A percentile compares a stretch with the other conserved stretches of the same genome.
phyloP scores from a whole-genome alignment of 495 filamentous ascomycete genomes.

The Ascobolus immersus region DNA sequence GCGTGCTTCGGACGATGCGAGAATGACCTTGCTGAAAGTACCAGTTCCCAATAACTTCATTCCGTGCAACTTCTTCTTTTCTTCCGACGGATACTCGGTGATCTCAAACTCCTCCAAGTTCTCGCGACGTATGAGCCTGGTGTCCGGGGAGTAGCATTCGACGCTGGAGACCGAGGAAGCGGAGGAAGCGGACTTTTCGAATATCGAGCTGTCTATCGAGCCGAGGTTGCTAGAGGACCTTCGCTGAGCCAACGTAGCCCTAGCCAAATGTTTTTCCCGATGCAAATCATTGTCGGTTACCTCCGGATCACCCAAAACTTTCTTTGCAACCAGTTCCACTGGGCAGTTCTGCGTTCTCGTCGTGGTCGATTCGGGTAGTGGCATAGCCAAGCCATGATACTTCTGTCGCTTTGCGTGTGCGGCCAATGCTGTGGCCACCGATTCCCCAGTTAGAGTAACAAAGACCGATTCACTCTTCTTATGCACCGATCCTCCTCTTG shows the following conservation, averaged over 20 bases:
- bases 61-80: conserved; percentile 42
- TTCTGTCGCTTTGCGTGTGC: conserved; percentile 26
- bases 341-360: conserved; percentile 6
- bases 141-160: conserved; percentile 9
- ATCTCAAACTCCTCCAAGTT: conserved; percentile 37
- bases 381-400: conserved; percentile 21
- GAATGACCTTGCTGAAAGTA: conserved; percentile 79
- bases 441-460: conserved; percentile 26
- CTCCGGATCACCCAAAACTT: conserved; percentile 20
- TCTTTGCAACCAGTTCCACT: conserved; percentile 10
- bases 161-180: conserved; percentile 18
- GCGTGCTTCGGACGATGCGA: conserved; percentile 41
- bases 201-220: conserved; percentile 21
- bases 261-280: conserved; percentile 13
- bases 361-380: conserved; percentile 19
- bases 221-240: no score
- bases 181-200: conserved; percentile 13
- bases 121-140: conserved; percentile 16
- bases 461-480: conserved; percentile 22
- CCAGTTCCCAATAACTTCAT: conserved; percentile 67
- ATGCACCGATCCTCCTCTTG: conserved; percentile 19
- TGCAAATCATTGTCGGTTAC: conserved; percentile 17
- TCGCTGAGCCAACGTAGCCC: conserved; percentile 32
- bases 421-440: conserved; percentile 22
- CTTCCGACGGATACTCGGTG: conserved; percentile 27